A percentile compares a stretch with the other conserved stretches of the same genome.
Evolutionary conservation across 441 rosid species (phyloP).

Genomic region (Gossypium davidsonii): DNA sequence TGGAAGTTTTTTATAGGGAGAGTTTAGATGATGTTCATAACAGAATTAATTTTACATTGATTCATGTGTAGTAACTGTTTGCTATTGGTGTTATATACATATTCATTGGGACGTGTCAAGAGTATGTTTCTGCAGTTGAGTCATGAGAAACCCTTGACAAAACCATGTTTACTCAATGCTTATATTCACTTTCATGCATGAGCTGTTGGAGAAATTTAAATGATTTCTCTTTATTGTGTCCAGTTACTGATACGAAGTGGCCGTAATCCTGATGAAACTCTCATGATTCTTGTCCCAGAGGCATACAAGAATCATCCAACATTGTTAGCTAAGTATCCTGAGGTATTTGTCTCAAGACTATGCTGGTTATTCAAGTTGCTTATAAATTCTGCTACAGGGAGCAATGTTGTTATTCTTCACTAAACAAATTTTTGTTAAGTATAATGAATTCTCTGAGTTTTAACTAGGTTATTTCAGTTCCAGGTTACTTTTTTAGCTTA

Average conservation of each 20-base stretch:
- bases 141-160: neutral
- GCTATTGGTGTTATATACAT: neutral
- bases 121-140: conserved; percentile 8
- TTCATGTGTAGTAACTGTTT: neutral
- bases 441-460: neutral
- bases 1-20: neutral
- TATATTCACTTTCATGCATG: neutral
- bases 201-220: neutral
- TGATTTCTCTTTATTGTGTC: conserved; percentile 22
- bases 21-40: neutral
- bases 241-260: conserved; percentile 95
- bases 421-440: neutral
- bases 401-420: neutral
- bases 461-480: neutral
- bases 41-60: neutral
- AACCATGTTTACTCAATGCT: neutral
- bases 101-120: neutral
- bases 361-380: neutral
- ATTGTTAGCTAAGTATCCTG: conserved; percentile 75
- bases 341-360: conserved; percentile 38
- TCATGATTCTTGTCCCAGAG: conserved; percentile 99
- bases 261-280: conserved; percentile 80
- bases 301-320: conserved; percentile 98
- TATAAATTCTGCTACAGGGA: neutral
- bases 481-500: neutral